A percentile compares a stretch with the other conserved stretches of the same genome.
Conservation (phyloP, 768 basidiomycete species). For the Mycena capillaripes region DNA sequence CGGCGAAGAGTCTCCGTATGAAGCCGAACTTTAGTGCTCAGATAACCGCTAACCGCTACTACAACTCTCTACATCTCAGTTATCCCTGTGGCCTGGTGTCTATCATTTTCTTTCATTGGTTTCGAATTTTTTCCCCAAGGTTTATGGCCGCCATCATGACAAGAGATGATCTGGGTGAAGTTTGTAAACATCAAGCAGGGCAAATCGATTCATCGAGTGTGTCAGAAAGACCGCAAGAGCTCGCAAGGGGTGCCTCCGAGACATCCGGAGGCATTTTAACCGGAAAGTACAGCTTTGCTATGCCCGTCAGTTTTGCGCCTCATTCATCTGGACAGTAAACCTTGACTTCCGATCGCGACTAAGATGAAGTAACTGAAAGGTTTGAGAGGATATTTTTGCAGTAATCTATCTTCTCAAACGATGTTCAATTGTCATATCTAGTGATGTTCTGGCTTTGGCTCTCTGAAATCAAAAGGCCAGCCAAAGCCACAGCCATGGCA, state of each 20-base stretch:
- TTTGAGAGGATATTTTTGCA: too few species aligned
- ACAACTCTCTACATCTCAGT: not conserved
- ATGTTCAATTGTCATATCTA: too few species aligned
- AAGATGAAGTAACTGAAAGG: not conserved
- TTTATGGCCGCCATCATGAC: not conserved
- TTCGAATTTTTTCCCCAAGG: not conserved
- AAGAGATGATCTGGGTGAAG: not conserved
- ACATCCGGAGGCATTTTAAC: not conserved
- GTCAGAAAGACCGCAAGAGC: too few species aligned
- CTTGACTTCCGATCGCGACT: not conserved
- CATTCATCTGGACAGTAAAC: not conserved
- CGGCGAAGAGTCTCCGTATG: not conserved
- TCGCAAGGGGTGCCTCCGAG: not conserved
- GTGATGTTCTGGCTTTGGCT: too few species aligned
- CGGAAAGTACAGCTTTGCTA: not conserved
- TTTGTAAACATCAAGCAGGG: not conserved
- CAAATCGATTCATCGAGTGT: not conserved
- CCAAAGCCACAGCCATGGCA: too few species aligned
- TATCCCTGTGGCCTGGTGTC: not conserved
- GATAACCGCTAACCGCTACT: constrained; percentile 13
- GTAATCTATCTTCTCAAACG: too few species aligned
- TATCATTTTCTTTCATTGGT: not conserved
- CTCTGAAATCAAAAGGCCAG: too few species aligned
- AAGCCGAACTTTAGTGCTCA: not conserved
- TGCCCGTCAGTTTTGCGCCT: not conserved